Evolutionary conservation across 768 basidiomycete genomes (phyloP).

Genomic region (Podaxis rugospora): DNA sequence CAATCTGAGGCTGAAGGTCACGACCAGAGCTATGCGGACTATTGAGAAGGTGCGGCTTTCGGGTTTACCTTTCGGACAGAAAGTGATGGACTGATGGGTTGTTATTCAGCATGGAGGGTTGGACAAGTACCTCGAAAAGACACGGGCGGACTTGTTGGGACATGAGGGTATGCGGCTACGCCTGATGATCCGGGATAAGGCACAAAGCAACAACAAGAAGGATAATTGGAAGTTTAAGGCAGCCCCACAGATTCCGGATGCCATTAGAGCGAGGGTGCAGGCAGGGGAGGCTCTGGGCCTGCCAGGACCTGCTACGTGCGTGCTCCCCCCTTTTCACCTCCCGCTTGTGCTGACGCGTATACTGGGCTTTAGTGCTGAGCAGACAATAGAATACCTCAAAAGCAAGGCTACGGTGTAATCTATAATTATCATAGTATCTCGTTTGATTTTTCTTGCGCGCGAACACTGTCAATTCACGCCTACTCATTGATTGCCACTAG

Average conservation of each 20-base stretch:
- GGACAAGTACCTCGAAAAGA: conserved; percentile 60
- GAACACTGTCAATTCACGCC: neutral
- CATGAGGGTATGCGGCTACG: conserved; percentile 49
- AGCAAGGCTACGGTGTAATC: neutral
- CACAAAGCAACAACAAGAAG: conserved; percentile 9
- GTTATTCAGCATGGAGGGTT: conserved; percentile 56
- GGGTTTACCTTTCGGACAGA: neutral
- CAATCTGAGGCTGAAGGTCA: conserved; percentile 62
- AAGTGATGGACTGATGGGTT: neutral
- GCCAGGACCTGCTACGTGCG: conserved; percentile 22
- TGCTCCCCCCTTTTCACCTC: neutral
- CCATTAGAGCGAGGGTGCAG: conserved; percentile 20
- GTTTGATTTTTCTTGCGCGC: neutral
- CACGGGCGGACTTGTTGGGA: conserved; percentile 29
- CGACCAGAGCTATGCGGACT: conserved; percentile 71
- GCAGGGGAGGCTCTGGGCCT: conserved; percentile 25
- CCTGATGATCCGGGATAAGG: conserved; percentile 24
- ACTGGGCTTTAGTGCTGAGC: conserved; percentile 16
- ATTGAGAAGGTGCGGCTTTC: conserved; percentile 69
- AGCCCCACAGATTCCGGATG: conserved; percentile 13
- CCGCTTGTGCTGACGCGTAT: neutral
- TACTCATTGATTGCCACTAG: neutral
- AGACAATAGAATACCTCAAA: conserved; percentile 22
- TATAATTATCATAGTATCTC: neutral
- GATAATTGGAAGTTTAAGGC: neutral